Base-by-base conservation (phyloP, 805 yeast species). In the Wickerhamomyces subpelliculosus region DNA sequence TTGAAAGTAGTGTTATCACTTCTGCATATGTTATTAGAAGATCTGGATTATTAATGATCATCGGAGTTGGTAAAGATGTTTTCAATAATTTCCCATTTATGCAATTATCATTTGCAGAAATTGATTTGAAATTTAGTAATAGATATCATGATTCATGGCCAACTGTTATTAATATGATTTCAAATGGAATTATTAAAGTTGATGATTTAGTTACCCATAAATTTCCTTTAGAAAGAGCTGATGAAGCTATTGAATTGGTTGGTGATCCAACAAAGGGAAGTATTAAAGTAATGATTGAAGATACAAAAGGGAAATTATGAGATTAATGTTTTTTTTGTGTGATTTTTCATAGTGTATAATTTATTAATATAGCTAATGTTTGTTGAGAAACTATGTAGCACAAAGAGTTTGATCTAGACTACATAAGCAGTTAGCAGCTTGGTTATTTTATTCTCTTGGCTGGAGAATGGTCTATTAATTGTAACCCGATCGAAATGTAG, bases 111-210 rank as follows among this genome's bases (percentile, higher is more conserved):
- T 64, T 68, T 38, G 72, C 69, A 45, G 78, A 72, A 49, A 65
- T 70, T 48, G 68, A 66, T 34, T 57, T 72, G 44, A 65, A 60
- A 50, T 68, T 67, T 40, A 65, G 69, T 52, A 71, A 69, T 61
- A 61, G 78, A 42, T 72, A 72, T 19, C 64, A 68, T 40, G 70
- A 68, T 46, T 63, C 74, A 16, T 72, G 76, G 75, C 77, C 77
- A 12, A 61, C 71, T 19, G 71, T 65, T 16, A 71, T 72, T 44
- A 62, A 69, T 14, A 54, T 72, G 39, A 57, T 72, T 41, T 54
- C 63, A 32, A 66, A 65, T 34, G 66, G 65, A 14, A 60, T 66
- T 21, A 52, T 68, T 31, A 58, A 67, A 37, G 67, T 68, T 25
- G 63, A 62, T 51, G 42, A 55, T 11, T 57, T 72, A 37, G 70